phyloP scores from a whole-genome alignment of 2,329 filamentous ascomycete species.

The Colletotrichum tofieldiae region DNA sequence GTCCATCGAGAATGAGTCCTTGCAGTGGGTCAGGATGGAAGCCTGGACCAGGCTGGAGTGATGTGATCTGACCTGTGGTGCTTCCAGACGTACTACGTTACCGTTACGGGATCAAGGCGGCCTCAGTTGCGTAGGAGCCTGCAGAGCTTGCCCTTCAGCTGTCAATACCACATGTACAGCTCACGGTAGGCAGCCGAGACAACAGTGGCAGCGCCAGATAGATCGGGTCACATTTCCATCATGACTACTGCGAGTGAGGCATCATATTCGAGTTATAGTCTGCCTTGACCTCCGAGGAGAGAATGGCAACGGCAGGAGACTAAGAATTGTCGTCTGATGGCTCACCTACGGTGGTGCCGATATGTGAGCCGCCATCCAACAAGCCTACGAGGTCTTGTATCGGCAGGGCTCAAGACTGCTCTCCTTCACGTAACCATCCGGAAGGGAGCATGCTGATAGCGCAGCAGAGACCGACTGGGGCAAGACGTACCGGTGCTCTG shows the following conservation, averaged over 20 bases:
- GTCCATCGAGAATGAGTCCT: background rate
- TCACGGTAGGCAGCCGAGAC: slow-evolving; percentile 19
- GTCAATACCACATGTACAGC: slow-evolving; percentile 19
- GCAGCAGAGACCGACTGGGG: background rate
- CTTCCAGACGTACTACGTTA: background rate
- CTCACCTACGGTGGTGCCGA: background rate
- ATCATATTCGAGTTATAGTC: background rate
- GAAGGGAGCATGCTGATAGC: background rate
- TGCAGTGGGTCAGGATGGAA: background rate
- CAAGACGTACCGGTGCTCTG: slow-evolving; percentile 3
- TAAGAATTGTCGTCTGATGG: background rate
- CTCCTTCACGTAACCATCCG: background rate
- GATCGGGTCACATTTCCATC: background rate
- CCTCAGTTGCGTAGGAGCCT: background rate
- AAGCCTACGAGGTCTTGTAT: background rate
- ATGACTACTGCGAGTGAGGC: background rate
- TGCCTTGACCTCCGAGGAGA: background rate
- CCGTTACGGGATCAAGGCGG: background rate
- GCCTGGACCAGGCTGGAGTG: background rate
- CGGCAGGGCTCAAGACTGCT: background rate
- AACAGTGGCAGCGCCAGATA: background rate
- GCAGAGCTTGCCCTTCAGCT: slow-evolving; percentile 8
- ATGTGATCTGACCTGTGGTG: background rate
- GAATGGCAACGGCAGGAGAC: background rate
- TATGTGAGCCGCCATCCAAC: background rate